A percentile compares a stretch with the other conserved stretches of the same genome.
Conservation (phyloP, 2,329 filamentous ascomycete genomes). For the Botrytis squamosa region DNA sequence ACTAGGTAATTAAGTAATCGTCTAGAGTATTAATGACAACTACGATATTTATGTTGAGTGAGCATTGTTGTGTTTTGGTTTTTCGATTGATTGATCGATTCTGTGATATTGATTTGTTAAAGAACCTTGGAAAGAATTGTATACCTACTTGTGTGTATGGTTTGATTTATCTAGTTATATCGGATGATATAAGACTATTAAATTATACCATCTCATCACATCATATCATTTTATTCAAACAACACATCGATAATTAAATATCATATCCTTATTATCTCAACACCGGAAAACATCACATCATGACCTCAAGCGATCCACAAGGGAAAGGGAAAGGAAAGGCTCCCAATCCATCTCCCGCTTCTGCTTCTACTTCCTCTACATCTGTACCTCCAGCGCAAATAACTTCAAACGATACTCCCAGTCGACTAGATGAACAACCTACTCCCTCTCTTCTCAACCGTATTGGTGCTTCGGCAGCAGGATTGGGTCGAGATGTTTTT, state of each 20-base stretch:
- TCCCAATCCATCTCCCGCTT: background rate
- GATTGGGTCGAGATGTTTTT: constrained; percentile 40
- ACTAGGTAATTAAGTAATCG: background rate
- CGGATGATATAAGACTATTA: background rate
- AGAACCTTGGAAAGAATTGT: background rate
- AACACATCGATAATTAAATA: background rate
- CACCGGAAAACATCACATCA: background rate
- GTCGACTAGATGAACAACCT: background rate
- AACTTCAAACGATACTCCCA: background rate
- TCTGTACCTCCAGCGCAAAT: background rate
- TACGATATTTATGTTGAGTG: background rate
- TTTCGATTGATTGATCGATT: background rate
- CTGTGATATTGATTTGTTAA: background rate
- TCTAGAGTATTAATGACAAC: background rate
- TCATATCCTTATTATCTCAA: background rate
- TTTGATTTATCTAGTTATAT: background rate
- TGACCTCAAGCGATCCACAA: background rate
- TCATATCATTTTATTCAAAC: background rate
- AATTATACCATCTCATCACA: background rate
- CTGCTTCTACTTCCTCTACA: background rate
- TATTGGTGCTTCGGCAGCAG: constrained; percentile 40
- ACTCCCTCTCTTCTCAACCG: constrained; percentile 31
- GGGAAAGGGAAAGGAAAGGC: background rate
- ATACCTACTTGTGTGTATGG: too few species aligned
- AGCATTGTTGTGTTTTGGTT: background rate